Conservation (phyloP, 371 early-diverging fungal species). For the Mucor velutinosus region DNA sequence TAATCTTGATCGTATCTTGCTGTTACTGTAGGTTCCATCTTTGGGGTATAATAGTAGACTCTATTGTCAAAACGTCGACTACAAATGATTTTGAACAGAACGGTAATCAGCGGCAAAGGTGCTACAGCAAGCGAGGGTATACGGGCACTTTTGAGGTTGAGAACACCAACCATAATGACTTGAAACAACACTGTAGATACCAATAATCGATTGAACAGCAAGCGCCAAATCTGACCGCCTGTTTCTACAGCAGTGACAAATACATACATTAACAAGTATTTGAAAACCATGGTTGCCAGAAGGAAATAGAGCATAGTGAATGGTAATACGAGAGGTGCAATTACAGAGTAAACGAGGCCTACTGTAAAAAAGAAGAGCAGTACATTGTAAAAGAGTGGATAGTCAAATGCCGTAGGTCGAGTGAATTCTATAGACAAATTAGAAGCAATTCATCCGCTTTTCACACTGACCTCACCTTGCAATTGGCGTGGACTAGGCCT, state of each 20-base stretch:
- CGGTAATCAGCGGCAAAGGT: constrained; percentile 67
- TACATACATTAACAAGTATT: constrained; percentile 68
- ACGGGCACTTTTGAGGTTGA: constrained; percentile 47
- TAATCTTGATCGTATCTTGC: constrained; percentile 7
- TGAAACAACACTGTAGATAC: constrained; percentile 71
- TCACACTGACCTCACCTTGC: constrained; percentile 30
- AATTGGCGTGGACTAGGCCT: constrained; percentile 77
- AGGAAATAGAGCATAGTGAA: constrained; percentile 68
- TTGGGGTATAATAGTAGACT: constrained; percentile 48
- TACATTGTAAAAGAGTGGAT: constrained; percentile 68
- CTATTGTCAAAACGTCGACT: constrained; percentile 48
- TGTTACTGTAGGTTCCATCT: constrained; percentile 10
- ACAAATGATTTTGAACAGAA: constrained; percentile 58
- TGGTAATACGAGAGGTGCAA: constrained; percentile 71
- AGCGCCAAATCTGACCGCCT: constrained; percentile 78
- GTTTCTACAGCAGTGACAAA: constrained; percentile 69
- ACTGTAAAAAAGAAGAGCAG: constrained; percentile 72
- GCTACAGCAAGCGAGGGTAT: constrained; percentile 50
- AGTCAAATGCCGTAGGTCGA: constrained; percentile 74
- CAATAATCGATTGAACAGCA: constrained; percentile 73
- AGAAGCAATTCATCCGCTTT: background rate
- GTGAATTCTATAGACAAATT: constrained; percentile 42
- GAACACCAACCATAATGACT: constrained; percentile 65
- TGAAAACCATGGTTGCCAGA: constrained; percentile 66
- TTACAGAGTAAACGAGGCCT: constrained; percentile 69